Evolutionary conservation across 768 basidiomycete genomes (phyloP), one percentile per base, ranked within the genome.

Genomic region (Phylloporus sp.): DNA sequence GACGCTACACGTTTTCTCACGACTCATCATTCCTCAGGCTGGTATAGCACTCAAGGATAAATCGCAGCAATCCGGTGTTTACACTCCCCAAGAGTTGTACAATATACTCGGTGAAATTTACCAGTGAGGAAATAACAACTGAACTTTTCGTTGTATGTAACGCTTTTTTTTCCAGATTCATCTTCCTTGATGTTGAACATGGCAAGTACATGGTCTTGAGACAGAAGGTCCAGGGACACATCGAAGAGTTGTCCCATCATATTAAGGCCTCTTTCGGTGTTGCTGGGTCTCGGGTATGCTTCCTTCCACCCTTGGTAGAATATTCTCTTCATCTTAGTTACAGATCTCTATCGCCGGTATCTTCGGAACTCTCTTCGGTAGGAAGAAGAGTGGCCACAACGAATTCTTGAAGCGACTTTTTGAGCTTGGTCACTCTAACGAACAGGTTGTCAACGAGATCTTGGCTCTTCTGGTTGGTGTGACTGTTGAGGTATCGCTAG

Each of bases 141-240:
- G 22, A 17, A 31, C 14, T 1, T 23, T 23, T 23, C 5, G 24
- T 38, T n/a, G 27, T 17, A 36, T 38, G 20, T 20, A 26, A 44
- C n/a, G 46, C n/a, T 44, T 15, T 26, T 10, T 17, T 22, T 18
- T 2, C 5, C 53, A 90, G 87, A 33, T 89, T 77, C 61, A 68
- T 91, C 48, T 91, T 90, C 79, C 74, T 90, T 27, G 80, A 89
- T 42, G 69, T 80, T 18, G 84, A 86, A 42, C 58, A 76, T 2
- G 70, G 77, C 2, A 78, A 80, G 54, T 64, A 80, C 23, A 76
- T 83, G 75, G 70, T 75, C 18, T 58, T 81, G 20, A 72, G 77
- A 53, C 65, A 71, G 36, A 77, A 72, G 46, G 78, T 78, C 6
- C 73, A 74, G 44, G 67, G 60, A 3, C 69, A 86, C 39, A 65